Conservation (phyloP, 2,329 filamentous ascomycete species). For the Graphium sp. region DNA sequence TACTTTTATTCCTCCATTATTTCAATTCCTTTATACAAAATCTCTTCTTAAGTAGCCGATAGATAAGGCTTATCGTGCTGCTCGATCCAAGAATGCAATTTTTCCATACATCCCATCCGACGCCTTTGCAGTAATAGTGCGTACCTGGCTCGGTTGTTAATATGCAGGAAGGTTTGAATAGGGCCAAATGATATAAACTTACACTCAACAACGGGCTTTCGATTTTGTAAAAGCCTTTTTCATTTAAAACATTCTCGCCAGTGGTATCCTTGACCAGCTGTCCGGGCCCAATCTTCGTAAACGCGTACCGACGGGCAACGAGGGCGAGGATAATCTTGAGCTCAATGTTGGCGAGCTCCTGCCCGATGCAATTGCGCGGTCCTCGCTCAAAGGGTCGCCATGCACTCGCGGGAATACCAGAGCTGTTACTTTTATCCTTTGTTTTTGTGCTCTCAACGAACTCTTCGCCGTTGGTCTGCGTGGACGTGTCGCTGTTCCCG, state of each 20-base stretch:
- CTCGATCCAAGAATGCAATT: too few species aligned
- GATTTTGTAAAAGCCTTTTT: slow-evolving; percentile 6
- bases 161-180: not conserved
- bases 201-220: slow-evolving; percentile 7
- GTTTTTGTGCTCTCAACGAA: not conserved
- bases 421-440: not conserved
- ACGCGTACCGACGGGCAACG: slow-evolving; percentile 7
- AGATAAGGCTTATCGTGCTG: too few species aligned
- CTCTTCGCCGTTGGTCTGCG: not conserved
- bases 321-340: slow-evolving; percentile 25
- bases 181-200: not conserved
- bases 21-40: too few species aligned
- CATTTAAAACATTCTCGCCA: slow-evolving; percentile 5
- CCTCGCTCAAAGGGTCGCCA: slow-evolving; percentile 37
- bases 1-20: too few species aligned
- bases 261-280: slow-evolving; percentile 6
- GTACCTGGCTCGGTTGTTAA: too few species aligned
- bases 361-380: slow-evolving; percentile 35
- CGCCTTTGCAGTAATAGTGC: slow-evolving; percentile 7
- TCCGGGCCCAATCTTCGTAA: slow-evolving; percentile 7
- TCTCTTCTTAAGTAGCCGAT: too few species aligned
- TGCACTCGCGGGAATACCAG: slow-evolving; percentile 14
- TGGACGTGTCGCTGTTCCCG: slow-evolving; percentile 1
- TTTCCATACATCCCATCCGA: slow-evolving; percentile 7
- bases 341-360: slow-evolving; percentile 36